Conservation (phyloP, 169 alveolate species). For the Eimeria brunetti region DNA sequence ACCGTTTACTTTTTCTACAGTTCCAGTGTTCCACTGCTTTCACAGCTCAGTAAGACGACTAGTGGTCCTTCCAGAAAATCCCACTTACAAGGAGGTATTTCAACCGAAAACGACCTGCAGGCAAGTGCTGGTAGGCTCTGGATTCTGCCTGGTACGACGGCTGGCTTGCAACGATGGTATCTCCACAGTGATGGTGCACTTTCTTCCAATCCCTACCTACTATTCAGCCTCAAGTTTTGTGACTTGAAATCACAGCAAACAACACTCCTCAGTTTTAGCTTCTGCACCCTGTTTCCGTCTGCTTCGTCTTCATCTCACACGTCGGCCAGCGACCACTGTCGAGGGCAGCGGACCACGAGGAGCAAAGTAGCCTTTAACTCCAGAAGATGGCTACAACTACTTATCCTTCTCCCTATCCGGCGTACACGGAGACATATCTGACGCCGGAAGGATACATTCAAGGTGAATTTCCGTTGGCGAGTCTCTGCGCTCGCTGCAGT, state of each 20-base stretch:
- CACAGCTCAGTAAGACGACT: neutral
- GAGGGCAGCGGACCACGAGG: constrained; percentile 22
- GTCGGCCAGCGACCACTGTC: constrained; percentile 2
- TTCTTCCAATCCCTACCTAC: neutral
- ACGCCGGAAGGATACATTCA: constrained; percentile 61
- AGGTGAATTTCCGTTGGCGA: constrained; percentile 27
- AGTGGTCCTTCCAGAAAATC: neutral
- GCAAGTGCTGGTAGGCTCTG: neutral
- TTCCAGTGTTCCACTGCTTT: neutral
- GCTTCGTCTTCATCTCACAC: neutral
- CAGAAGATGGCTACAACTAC: constrained; percentile 49
- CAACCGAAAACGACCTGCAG: neutral
- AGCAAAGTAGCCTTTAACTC: neutral
- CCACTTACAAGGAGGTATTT: neutral
- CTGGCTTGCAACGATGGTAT: constrained; percentile 23
- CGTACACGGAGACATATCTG: constrained; percentile 67
- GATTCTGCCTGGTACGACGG: constrained; percentile 34
- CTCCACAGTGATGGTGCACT: neutral
- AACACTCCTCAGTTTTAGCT: neutral
- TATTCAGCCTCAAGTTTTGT: neutral
- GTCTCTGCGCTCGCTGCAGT: neutral
- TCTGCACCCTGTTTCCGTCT: neutral
- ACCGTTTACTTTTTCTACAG: neutral
- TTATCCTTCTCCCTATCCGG: constrained; percentile 71
- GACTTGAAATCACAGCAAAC: neutral